These are phyloP conservation scores for Coemansia biformis DNA, from an alignment of 192 early-diverging fungal genomes.

Conservation along the genomic window DNA sequence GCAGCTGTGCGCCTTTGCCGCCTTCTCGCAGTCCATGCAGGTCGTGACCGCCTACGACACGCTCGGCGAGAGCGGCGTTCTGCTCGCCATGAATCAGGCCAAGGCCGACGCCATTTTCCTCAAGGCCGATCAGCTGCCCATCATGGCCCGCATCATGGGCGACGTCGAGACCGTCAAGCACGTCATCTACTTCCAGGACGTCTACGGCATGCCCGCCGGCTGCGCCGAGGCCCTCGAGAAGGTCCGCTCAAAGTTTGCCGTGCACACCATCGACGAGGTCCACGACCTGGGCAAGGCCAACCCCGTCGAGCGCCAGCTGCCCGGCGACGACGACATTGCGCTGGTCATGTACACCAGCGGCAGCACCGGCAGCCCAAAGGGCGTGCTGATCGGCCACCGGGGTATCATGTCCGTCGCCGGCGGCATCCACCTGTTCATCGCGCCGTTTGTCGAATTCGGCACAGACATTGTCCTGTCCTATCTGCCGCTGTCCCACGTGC, in stretches of 20 bases:
- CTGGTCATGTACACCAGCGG: conserved; percentile 92
- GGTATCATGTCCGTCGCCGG: conserved; percentile 71
- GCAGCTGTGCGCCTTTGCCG: conserved; percentile 33
- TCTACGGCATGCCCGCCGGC: conserved; percentile 45
- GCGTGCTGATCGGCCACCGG: conserved; percentile 78
- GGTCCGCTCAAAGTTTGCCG: conserved; percentile 41
- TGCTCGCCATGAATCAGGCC: conserved; percentile 85
- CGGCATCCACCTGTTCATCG: conserved; percentile 37
- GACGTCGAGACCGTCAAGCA: conserved; percentile 52
- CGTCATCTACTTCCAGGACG: conserved; percentile 58
- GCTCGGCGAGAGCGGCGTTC: conserved; percentile 77
- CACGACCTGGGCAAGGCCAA: conserved; percentile 64
- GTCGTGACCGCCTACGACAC: conserved; percentile 85
- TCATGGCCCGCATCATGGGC: conserved; percentile 25
- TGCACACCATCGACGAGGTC: conserved; percentile 69
- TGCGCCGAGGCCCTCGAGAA: conserved; percentile 57
- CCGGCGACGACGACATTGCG: conserved; percentile 55
- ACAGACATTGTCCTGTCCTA: conserved; percentile 67
- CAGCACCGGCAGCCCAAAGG: conserved; percentile 90
- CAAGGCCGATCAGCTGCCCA: conserved; percentile 55
- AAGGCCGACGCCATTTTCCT: conserved; percentile 68
- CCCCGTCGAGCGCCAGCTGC: conserved; percentile 17
- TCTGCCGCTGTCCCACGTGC: conserved; percentile 81
- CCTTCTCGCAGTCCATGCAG: conserved; percentile 60
- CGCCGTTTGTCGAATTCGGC: conserved; percentile 32